Conservation (phyloP, 306 rosid species). For the Acacia confusa region DNA sequence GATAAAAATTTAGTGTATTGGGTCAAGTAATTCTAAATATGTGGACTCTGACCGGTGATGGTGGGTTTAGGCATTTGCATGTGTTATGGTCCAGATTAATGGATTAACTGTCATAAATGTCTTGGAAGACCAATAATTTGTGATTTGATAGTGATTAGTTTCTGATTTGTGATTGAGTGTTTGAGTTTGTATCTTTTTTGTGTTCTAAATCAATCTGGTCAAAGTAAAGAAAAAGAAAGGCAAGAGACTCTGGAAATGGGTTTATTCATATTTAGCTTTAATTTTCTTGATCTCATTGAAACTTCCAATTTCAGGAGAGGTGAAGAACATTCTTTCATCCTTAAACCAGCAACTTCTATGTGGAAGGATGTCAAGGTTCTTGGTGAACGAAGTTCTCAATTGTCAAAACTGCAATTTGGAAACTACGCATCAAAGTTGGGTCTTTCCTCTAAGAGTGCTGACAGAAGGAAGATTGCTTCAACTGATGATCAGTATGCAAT, state of each 20-base stretch:
- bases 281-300: conserved; percentile 37
- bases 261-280: conserved; percentile 12
- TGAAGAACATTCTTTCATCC: conserved; percentile 95
- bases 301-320: conserved; percentile 76
- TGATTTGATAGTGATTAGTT: background rate
- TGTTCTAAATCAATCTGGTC: conserved; percentile 18
- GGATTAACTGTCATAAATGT: background rate
- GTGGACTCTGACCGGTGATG: background rate
- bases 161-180: background rate
- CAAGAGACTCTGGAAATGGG: conserved; percentile 10
- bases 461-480: conserved; percentile 45
- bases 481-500: conserved; percentile 75
- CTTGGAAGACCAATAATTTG: background rate
- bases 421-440: conserved; percentile 49
- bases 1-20: background rate
- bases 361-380: conserved; percentile 67
- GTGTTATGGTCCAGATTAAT: background rate
- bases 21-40: background rate
- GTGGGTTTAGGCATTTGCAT: background rate
- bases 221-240: conserved; percentile 8
- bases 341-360: conserved; percentile 77
- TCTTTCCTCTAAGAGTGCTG: conserved; percentile 45
- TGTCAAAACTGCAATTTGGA: conserved; percentile 50
- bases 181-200: background rate
- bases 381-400: conserved; percentile 58